Percentiles rank a stretch among this genome's conserved stretches.
phyloP scores from a whole-genome alignment of 768 basidiomycete species.

The Pholiota microspora region DNA sequence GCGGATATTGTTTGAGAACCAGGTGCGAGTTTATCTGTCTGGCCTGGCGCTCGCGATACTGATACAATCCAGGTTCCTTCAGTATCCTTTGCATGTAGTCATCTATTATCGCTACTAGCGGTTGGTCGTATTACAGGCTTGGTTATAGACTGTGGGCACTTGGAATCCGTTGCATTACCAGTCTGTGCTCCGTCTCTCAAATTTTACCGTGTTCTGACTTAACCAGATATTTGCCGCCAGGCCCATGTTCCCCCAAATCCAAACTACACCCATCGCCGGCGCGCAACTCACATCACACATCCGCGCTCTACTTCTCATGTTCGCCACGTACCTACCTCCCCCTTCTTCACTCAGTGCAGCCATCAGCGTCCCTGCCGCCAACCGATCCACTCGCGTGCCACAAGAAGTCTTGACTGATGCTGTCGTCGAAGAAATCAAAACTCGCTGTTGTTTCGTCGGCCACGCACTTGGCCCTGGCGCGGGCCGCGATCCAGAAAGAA shows the following conservation, averaged over 20 bases:
- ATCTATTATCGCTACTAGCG: slow-evolving; percentile 80
- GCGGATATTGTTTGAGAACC: slow-evolving; percentile 85
- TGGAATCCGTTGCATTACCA: slow-evolving; percentile 86
- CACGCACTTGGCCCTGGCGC: slow-evolving; percentile 42
- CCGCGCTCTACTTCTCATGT: slow-evolving; percentile 76
- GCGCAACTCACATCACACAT: slow-evolving; percentile 75
- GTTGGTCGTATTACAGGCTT: slow-evolving; percentile 90
- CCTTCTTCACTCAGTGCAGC: slow-evolving; percentile 67
- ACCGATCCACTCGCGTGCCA: slow-evolving; percentile 67
- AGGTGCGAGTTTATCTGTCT: slow-evolving; percentile 45
- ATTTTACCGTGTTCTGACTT: background rate
- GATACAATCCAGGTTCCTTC: slow-evolving; percentile 71
- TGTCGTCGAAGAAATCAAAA: slow-evolving; percentile 89
- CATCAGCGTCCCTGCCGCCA: slow-evolving; percentile 59
- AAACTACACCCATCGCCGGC: slow-evolving; percentile 89
- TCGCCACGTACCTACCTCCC: slow-evolving; percentile 84
- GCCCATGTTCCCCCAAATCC: slow-evolving; percentile 79
- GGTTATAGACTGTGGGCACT: slow-evolving; percentile 89
- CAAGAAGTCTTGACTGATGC: slow-evolving; percentile 75
- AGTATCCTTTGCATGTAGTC: slow-evolving; percentile 89
- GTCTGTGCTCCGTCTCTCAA: slow-evolving; percentile 43
- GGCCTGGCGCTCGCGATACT: background rate
- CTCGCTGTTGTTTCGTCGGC: slow-evolving; percentile 87
- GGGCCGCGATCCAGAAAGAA: slow-evolving; percentile 6
- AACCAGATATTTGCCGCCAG: slow-evolving; percentile 87